Evolutionary conservation across 192 early-diverging fungal genomes (phyloP).

Genomic region (Gamsiella multidivaricata): DNA sequence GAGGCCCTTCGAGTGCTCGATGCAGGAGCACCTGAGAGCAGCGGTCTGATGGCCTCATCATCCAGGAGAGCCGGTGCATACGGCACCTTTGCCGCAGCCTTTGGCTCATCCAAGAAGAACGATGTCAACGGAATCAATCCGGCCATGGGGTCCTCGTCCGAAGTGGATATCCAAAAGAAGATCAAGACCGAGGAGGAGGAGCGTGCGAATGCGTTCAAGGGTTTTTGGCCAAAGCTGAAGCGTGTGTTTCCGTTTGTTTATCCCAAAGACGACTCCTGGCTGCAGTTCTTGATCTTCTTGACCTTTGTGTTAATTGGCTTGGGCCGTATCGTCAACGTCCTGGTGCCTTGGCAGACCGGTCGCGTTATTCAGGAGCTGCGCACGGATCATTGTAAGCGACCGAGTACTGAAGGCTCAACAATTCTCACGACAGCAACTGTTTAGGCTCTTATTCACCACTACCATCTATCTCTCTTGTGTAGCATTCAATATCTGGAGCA

Average conservation of each 20-base stretch:
- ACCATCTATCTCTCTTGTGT: too few relatives aligned
- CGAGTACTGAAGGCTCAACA: too few relatives aligned
- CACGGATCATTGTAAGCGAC: constrained; percentile 26
- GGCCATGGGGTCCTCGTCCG: constrained; percentile 22
- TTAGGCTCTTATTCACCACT: too few relatives aligned
- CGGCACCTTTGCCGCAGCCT: constrained; percentile 33
- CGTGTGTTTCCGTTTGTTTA: constrained; percentile 87
- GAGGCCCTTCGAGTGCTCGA: constrained; percentile 36
- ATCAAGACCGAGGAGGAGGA: constrained; percentile 24
- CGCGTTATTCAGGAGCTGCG: constrained; percentile 77
- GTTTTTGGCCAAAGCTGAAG: constrained; percentile 65
- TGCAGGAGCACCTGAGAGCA: constrained; percentile 13
- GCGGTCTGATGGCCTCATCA: constrained; percentile 16
- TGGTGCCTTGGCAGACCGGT: constrained; percentile 88
- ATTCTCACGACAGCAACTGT: too few relatives aligned
- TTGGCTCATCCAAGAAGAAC: background rate
- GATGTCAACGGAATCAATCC: background rate
- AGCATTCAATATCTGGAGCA: constrained; percentile 57
- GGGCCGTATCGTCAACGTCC: constrained; percentile 82
- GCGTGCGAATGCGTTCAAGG: constrained; percentile 52
- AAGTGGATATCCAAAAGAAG: constrained; percentile 28
- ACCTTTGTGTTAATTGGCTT: constrained; percentile 74
- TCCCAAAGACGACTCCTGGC: constrained; percentile 68
- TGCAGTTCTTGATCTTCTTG: constrained; percentile 76
- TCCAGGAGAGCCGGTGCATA: constrained; percentile 17